Evolutionary conservation across 1,284 basidiomycete genomes (phyloP), one percentile per base, ranked within the genome.

Genomic region (Bjerkandera adusta): DNA sequence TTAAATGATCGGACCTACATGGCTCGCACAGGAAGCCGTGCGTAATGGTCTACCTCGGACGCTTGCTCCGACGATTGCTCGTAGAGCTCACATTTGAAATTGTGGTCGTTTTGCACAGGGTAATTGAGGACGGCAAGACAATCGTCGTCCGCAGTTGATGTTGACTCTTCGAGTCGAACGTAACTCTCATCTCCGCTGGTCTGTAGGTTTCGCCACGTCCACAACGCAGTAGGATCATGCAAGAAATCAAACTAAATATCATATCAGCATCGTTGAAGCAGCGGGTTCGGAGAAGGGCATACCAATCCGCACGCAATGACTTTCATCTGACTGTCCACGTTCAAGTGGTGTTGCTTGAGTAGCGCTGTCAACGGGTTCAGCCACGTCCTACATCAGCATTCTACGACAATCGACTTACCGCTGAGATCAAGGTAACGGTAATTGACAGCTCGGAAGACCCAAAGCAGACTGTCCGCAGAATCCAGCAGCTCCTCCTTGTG

Each of bases 401-500:
- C 2, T 37, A 36, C 5, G 10, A 11, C n/a, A 24, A 36, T 29
- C 6, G 8, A 16, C 56, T 7, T 24, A 59, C 59, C 55, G 42
- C 48, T 48, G 2, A 61, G 55, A 24, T 59, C 50, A 7, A 48
- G 40, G 21, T 57, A 53, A 4, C 59, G 54, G 25, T 51, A 48
- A 1, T 36, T 43, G 0, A 57, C 55, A 3, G 58, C 58, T 8
- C 50, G 44, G 30, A 54, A 48, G 0, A 63, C 58, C 53, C 52
- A 58, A 1, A 52, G 36, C 16, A 63, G 13, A 11, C 55, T 61
- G 33, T 55, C 50, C 2, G 52, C 49, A 2, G 56, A 53, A 26
- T 63, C 58, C 45, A 47, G 50, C 3, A 61, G 42, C 45, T 63
- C 61, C 27, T 58, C 55, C 25, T 52, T 51, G 38, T 56, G 50